Percentiles rank a stretch among this genome's conserved stretches.
phyloP scores from a whole-genome alignment of 192 early-diverging fungal genomes.

The Piromyces sp. region DNA sequence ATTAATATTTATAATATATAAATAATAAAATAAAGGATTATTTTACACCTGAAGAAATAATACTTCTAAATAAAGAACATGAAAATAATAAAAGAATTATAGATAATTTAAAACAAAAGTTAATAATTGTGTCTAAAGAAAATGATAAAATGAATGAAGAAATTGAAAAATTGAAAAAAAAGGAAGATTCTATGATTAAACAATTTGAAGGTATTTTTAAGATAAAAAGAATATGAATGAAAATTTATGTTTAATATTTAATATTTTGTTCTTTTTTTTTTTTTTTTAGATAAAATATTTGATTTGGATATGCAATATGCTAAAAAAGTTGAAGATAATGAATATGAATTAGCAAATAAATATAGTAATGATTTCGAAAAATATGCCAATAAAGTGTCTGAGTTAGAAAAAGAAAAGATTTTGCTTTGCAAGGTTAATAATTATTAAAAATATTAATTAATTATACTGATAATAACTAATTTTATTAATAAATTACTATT shows the following conservation, averaged over 20 bases:
- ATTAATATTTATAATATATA: no score
- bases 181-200: background rate
- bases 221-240: no score
- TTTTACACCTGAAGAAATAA: background rate
- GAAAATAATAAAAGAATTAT: background rate
- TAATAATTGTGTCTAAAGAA: background rate
- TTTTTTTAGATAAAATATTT: background rate
- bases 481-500: no score
- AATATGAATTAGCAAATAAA: background rate
- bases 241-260: no score
- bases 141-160: background rate
- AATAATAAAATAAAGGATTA: background rate
- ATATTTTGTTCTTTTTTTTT: no score
- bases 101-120: background rate
- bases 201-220: background rate
- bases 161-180: background rate
- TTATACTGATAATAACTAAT: no score
- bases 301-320: background rate
- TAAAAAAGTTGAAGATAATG: background rate
- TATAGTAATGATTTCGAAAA: background rate
- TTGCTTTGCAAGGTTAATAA: background rate
- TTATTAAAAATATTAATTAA: no score
- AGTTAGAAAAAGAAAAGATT: background rate
- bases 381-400: background rate
- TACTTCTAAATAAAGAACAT: background rate